phyloP scores from a whole-genome alignment of 2,329 filamentous ascomycete species.

The Orbilia quercus region DNA sequence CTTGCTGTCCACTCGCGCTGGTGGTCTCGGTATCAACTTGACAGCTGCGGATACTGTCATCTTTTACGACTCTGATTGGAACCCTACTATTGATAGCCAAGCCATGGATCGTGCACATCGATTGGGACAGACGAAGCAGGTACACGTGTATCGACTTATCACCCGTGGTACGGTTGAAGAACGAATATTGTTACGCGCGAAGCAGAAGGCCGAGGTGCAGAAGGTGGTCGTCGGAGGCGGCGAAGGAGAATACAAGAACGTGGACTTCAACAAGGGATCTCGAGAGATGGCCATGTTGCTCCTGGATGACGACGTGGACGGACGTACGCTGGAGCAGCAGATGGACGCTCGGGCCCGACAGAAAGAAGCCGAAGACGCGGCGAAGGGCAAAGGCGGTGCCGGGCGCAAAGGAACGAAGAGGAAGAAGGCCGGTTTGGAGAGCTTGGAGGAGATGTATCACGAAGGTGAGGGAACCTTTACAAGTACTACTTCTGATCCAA shows the following conservation, averaged over 20 bases:
- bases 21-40: slow-evolving; percentile 97
- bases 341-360: slow-evolving; percentile 61
- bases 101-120: slow-evolving; percentile 99
- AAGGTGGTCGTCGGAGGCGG: slow-evolving; percentile 95
- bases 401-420: slow-evolving; percentile 71
- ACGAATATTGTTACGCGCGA: slow-evolving; percentile 92
- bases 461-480: slow-evolving; percentile 76
- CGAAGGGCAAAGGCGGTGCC: slow-evolving; percentile 63
- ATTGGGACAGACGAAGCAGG: slow-evolving; percentile 90
- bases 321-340: slow-evolving; percentile 66
- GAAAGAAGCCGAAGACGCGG: slow-evolving; percentile 68
- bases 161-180: slow-evolving; percentile 97
- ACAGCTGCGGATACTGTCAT: slow-evolving; percentile 98
- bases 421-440: slow-evolving; percentile 65
- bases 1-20: slow-evolving; percentile 91
- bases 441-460: slow-evolving; percentile 96
- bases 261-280: slow-evolving; percentile 91
- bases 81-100: slow-evolving; percentile 97
- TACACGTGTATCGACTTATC: slow-evolving; percentile 97
- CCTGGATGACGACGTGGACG: slow-evolving; percentile 85
- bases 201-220: slow-evolving; percentile 99
- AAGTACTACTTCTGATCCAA: too few species aligned
- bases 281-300: slow-evolving; percentile 99
- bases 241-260: slow-evolving; percentile 71
- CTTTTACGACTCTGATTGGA: slow-evolving; percentile 99